Conservation (phyloP, 805 yeast genomes). For the Vanderwaltozyma tropicalis region DNA sequence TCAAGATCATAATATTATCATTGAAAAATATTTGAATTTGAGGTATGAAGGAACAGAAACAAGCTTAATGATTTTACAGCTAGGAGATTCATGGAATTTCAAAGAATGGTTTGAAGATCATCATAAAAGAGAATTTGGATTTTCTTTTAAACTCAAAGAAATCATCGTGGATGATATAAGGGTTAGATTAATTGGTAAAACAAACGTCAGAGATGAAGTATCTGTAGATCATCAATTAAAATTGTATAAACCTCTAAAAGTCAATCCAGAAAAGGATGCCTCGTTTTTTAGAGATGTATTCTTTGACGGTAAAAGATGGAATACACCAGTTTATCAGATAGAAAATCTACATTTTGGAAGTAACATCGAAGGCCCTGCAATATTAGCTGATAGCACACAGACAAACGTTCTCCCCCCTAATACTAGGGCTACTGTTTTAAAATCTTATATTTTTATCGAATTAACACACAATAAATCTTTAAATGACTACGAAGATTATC, state of each 20-base stretch:
- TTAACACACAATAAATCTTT: constrained; percentile 10
- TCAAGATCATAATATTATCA: constrained; percentile 32
- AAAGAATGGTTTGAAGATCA: constrained; percentile 37
- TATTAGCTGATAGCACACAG: constrained; percentile 72
- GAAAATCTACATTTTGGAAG: constrained; percentile 46
- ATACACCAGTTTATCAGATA: constrained; percentile 47
- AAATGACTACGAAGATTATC: not conserved
- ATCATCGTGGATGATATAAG: constrained; percentile 64
- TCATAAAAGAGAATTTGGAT: constrained; percentile 68
- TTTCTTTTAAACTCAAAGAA: constrained; percentile 44
- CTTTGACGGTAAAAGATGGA: constrained; percentile 42
- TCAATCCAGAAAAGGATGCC: constrained; percentile 20
- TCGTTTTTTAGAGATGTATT: constrained; percentile 38
- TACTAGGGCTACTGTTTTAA: constrained; percentile 43
- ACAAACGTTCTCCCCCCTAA: constrained; percentile 64
- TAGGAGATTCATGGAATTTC: constrained; percentile 26
- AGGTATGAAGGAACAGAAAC: constrained; percentile 88
- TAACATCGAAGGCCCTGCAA: constrained; percentile 56
- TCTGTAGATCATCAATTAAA: constrained; percentile 45
- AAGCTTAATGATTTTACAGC: constrained; percentile 54
- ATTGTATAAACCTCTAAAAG: constrained; percentile 19
- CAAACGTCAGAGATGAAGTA: constrained; percentile 32
- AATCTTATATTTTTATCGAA: constrained; percentile 50
- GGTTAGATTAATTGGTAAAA: constrained; percentile 63
- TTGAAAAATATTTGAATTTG: constrained; percentile 63